Evolutionary conservation across 768 basidiomycete genomes (phyloP).

Genomic region (Porphyrellus cyaneotinctus): DNA sequence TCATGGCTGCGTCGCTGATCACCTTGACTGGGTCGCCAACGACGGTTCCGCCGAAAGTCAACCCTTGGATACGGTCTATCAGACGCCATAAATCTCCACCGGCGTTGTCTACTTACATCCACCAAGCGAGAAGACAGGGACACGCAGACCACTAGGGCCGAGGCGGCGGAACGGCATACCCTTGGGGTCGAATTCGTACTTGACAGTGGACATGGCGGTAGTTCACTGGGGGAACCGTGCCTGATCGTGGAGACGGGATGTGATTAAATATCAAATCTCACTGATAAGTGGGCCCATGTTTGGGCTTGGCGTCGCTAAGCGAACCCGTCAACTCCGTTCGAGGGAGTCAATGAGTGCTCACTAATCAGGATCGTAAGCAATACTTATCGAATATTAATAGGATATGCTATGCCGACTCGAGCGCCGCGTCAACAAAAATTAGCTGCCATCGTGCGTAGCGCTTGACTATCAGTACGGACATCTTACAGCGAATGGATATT

Average conservation of each 20-base stretch:
- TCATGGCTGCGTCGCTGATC: not conserved
- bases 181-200: conserved; percentile 37
- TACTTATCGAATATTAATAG: no score
- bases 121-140: conserved; percentile 50
- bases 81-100: not conserved
- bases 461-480: no score
- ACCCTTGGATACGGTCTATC: conserved; percentile 26
- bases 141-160: conserved; percentile 44
- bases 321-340: no score
- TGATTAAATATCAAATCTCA: not conserved
- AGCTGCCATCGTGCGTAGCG: no score
- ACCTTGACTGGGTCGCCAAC: conserved; percentile 51
- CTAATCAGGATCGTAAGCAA: no score
- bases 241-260: not conserved
- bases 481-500: no score
- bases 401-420: no score
- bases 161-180: conserved; percentile 40
- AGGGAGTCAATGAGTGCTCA: no score
- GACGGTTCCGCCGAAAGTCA: conserved; percentile 46
- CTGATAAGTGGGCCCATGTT: no score
- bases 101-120: conserved; percentile 34
- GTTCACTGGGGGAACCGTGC: not conserved
- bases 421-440: no score
- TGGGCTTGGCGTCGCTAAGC: no score
- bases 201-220: conserved; percentile 22